Base-by-base conservation (phyloP, 2,329 filamentous ascomycete species). In the Xylaria hypoxylon region DNA sequence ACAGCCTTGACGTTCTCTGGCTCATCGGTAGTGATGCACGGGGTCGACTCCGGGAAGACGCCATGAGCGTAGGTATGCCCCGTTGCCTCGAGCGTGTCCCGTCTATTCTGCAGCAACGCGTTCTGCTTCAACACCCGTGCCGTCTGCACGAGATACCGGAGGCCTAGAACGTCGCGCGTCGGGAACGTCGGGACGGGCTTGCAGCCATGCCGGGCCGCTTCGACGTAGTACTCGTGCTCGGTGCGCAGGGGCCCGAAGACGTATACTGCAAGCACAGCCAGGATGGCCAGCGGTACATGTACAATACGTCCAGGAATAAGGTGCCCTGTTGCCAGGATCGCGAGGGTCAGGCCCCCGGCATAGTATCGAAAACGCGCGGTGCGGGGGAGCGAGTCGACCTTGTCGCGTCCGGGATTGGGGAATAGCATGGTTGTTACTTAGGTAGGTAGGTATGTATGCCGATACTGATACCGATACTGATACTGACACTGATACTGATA, bases 1-100 rank as follows among this genome's bases (percentile, higher is more conserved):
- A 89, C 77, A 0, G 85, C 78, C 73, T 88, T 87, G 53, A 90
- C 71, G 69, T 89, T 89, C 26, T 75, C 73, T 0, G 73, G 71
- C 15, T 77, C 75, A 45, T 74, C 72, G 5, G 75, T 76, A 3
- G 60, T 62, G 17, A 77, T 60, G 2, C 53, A 59, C 2, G 65
- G 53, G 3, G 10, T 22, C 45, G 48, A 44, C 10, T 69, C 72
- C 0, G 74, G 74, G 22, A 76, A 75, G 10, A 60, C 24, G n/a
- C 62, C 64, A 22, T 76, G 72, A 1, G 60, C 11, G 51, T 71
- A 75, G 2, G 75, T 77, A 15, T 71, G 72, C 2, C 74, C 74
- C 7, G 70, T 8, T 0, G 5, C 22, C 10, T 42, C 57, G 8
- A 75, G 60, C 2, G 65, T 52, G 5, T 44, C 42, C 6, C 15